Evolutionary conservation across 2,329 filamentous ascomycete species (phyloP), one percentile per base, ranked within the genome.

Genomic region (Venturia nashicola): DNA sequence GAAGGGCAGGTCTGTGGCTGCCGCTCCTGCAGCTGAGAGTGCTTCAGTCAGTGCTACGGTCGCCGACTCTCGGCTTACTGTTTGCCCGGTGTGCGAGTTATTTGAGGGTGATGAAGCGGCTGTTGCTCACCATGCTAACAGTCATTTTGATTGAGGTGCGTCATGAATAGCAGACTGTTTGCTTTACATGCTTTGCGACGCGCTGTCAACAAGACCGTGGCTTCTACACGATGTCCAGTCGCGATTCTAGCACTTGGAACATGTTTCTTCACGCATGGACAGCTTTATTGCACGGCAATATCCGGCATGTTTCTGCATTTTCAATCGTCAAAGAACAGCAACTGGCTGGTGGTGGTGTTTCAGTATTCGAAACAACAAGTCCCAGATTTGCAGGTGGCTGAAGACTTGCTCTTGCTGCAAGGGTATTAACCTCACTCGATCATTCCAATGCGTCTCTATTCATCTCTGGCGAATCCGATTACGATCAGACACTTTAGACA

Each of bases 81-180:
- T 57, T 7, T 65, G 64, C 39, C 64, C 64, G 5, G 51, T 65
- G 3, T 65, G 64, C 18, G 20, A 23, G 18, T n/a, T 20, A n/a
- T 65, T 65, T 34, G 64, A 65, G 57, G 27, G 42, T 16, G 36
- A 44, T 39, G 36, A 66, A 42, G 32, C 12, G 11, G 64, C 64
- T 42, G 64, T 65, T 8, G 64, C 64, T 36, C 40, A 34, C 43
- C 64, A 65, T 51, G 61, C 61, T 11, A 51, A 40, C 20, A 59
- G 43, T 12, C 64, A 65, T 51, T 65, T 65, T 63, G 60, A 65
- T 60, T 42, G n/a, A 60, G 9, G 7, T 18, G 12, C 14, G 36
- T 39, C 36, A 20, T 9, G 20, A 20, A 34, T 27, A 60, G 51
- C 51, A 57, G 51, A 27, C 2, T 34, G 14, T 9, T 3, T 16